These are phyloP conservation scores for Amanita rimosa DNA, from an alignment of 768 basidiomycete genomes.

Conservation along the genomic window DNA sequence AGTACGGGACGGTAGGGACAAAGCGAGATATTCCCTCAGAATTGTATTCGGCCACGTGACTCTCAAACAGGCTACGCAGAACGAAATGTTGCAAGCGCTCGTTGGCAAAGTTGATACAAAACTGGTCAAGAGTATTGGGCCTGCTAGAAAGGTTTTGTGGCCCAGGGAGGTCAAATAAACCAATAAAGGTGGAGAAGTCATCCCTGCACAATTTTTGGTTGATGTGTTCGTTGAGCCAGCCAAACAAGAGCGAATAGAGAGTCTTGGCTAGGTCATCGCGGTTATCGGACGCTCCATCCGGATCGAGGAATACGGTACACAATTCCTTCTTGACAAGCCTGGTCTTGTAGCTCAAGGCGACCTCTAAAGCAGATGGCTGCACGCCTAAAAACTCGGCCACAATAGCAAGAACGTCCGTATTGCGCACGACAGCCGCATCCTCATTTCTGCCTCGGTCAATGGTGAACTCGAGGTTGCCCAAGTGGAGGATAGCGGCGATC, in stretches of 20 bases:
- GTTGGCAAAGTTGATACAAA: constrained; percentile 94
- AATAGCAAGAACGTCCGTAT: constrained; percentile 68
- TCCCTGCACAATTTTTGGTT: constrained; percentile 93
- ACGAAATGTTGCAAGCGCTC: constrained; percentile 83
- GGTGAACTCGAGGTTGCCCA: constrained; percentile 91
- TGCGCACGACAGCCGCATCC: constrained; percentile 88
- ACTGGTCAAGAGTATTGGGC: constrained; percentile 90
- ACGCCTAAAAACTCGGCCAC: constrained; percentile 92
- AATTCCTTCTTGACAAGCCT: constrained; percentile 91
- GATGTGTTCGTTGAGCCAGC: constrained; percentile 94
- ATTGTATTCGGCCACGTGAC: constrained; percentile 72
- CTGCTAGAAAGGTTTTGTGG: constrained; percentile 83
- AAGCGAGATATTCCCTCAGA: constrained; percentile 67
- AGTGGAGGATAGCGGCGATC: constrained; percentile 89
- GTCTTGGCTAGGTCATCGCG: constrained; percentile 91
- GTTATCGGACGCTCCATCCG: constrained; percentile 87
- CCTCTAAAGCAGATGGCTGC: constrained; percentile 57
- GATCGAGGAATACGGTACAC: constrained; percentile 94
- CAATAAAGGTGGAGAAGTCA: constrained; percentile 86
- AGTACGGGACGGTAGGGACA: constrained; percentile 66
- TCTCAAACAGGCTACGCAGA: constrained; percentile 71
- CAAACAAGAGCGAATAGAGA: constrained; percentile 87
- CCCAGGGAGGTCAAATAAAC: constrained; percentile 89
- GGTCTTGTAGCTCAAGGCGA: constrained; percentile 80
- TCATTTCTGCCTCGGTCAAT: constrained; percentile 76